Conservation (phyloP, 495 filamentous ascomycete species). For the Lophiostoma macrostomum region DNA sequence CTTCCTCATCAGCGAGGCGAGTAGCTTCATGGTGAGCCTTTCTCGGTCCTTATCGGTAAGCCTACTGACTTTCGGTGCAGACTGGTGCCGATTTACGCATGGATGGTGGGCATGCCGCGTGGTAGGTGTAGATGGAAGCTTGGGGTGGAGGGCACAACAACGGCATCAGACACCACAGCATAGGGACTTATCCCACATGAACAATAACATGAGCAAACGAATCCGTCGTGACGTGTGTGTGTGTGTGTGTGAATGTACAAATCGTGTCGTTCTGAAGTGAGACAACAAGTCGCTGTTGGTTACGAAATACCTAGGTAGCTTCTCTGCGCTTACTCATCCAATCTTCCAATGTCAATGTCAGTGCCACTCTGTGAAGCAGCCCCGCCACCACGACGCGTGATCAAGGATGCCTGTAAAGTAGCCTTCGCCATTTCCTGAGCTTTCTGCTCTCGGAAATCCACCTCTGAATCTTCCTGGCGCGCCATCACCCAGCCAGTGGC, state of each 20-base stretch:
- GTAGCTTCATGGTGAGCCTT: slow-evolving; percentile 65
- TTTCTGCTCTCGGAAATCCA: too few species aligned
- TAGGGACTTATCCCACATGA: not conserved
- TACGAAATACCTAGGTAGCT: too few species aligned
- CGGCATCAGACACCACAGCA: not conserved
- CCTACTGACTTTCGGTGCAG: slow-evolving; percentile 10
- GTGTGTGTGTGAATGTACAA: too few species aligned
- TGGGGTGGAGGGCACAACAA: not conserved
- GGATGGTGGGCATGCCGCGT: slow-evolving; percentile 41
- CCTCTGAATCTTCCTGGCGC: too few species aligned
- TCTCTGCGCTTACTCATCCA: too few species aligned
- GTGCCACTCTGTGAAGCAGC: not conserved
- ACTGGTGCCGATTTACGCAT: slow-evolving; percentile 40
- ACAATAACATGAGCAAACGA: too few species aligned
- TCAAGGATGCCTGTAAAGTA: slow-evolving; percentile 13
- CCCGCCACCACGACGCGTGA: not conserved
- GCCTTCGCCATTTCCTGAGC: too few species aligned
- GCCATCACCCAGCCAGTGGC: too few species aligned
- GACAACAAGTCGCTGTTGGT: too few species aligned
- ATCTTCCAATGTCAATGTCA: too few species aligned
- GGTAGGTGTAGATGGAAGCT: slow-evolving; percentile 24
- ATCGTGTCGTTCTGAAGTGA: too few species aligned
- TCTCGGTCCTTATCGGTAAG: not conserved
- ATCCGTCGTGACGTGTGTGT: too few species aligned
- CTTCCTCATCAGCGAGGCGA: slow-evolving; percentile 82